Conservation (phyloP, 768 basidiomycete genomes). For the Leccinum incarnatum region DNA sequence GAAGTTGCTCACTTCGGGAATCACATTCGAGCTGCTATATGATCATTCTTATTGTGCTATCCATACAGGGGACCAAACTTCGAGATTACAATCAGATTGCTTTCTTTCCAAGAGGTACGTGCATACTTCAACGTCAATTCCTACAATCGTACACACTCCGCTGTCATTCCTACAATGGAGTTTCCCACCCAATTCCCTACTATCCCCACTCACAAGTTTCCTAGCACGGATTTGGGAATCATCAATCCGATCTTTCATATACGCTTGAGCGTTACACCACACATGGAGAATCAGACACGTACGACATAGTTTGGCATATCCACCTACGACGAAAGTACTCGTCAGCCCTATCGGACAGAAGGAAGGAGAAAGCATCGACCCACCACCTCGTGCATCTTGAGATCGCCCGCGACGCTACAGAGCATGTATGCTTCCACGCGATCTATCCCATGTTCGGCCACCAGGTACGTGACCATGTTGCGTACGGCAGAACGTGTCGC, state of each 20-base stretch:
- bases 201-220: neutral
- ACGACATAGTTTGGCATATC: constrained; percentile 69
- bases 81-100: too few relatives aligned
- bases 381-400: constrained; percentile 61
- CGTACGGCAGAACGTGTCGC: constrained; percentile 56
- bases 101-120: neutral
- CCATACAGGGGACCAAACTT: too few relatives aligned
- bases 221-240: constrained; percentile 47
- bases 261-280: neutral
- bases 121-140: neutral
- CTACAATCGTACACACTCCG: neutral
- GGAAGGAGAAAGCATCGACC: constrained; percentile 3
- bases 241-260: constrained; percentile 52
- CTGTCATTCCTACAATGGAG: neutral
- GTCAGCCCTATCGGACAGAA: neutral
- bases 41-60: too few relatives aligned
- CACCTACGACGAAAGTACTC: constrained; percentile 35
- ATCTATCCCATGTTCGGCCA: constrained; percentile 40
- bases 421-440: constrained; percentile 58
- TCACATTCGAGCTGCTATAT: too few relatives aligned
- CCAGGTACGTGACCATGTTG: constrained; percentile 54
- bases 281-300: neutral
- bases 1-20: too few relatives aligned
- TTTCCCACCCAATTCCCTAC: neutral
- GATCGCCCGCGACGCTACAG: constrained; percentile 57